Conservation (phyloP, 805 yeast genomes). For the Candida suzukii region DNA sequence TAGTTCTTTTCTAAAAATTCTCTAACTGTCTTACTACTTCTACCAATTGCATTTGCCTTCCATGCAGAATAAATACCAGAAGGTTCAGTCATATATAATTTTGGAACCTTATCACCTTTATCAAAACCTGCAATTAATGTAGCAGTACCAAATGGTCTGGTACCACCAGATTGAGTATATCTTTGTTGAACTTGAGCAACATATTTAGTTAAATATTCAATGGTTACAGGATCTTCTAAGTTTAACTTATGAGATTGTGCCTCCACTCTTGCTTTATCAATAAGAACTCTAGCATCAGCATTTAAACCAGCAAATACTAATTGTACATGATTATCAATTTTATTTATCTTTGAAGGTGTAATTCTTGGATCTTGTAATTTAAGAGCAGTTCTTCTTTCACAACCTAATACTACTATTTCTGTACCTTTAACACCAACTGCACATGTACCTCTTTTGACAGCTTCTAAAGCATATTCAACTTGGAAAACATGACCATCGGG, state of each 20-base stretch:
- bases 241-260: conserved; percentile 92
- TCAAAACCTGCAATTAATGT: conserved; percentile 96
- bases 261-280: conserved; percentile 92
- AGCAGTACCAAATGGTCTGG: conserved; percentile 95
- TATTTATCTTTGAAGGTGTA: conserved; percentile 90
- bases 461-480: conserved; percentile 96
- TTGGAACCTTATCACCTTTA: conserved; percentile 72
- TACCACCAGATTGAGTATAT: conserved; percentile 98
- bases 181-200: conserved; percentile 98
- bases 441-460: conserved; percentile 96
- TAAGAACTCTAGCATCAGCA: conserved; percentile 95
- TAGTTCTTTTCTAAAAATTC: conserved; percentile 92
- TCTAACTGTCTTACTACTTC: conserved; percentile 89
- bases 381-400: conserved; percentile 92
- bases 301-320: conserved; percentile 95
- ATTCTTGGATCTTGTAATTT: conserved; percentile 95
- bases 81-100: conserved; percentile 92
- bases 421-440: conserved; percentile 95
- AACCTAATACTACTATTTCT: conserved; percentile 85
- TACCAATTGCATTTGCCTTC: conserved; percentile 97
- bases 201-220: conserved; percentile 87
- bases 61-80: conserved; percentile 96
- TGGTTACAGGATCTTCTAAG: conserved; percentile 88
- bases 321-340: conserved; percentile 83
- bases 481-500: conserved; percentile 99